Evolutionary conservation across 345 rosid genomes (phyloP).

Genomic region (Tarenaya hassleriana): DNA sequence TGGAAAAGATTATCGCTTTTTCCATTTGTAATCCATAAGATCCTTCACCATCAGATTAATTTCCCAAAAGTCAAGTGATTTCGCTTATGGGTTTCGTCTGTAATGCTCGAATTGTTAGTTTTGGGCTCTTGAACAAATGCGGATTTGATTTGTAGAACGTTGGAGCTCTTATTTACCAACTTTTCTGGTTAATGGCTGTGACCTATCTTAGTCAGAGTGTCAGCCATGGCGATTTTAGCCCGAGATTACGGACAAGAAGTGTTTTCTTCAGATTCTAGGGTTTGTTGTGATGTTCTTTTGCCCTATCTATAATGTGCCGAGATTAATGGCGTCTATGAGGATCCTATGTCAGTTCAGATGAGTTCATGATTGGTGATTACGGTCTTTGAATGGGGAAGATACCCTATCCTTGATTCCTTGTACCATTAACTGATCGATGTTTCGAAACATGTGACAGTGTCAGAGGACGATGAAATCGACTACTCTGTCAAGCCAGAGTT

Average conservation of each 20-base stretch:
- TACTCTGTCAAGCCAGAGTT: conserved; percentile 62
- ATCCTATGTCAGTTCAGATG: neutral
- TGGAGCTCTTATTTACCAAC: neutral
- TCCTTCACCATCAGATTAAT: too few species aligned
- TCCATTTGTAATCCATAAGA: neutral
- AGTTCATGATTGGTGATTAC: neutral
- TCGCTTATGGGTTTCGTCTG: neutral
- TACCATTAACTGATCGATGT: neutral
- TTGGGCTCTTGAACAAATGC: neutral
- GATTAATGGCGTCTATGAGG: neutral
- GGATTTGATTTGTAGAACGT: too few species aligned
- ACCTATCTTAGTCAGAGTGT: neutral
- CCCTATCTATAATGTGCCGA: neutral
- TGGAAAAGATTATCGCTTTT: neutral
- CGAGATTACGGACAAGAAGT: neutral
- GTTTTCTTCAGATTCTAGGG: neutral
- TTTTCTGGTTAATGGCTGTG: neutral
- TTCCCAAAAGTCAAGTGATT: neutral
- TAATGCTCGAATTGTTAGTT: too few species aligned
- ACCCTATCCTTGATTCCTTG: too few species aligned
- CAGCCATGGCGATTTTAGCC: neutral
- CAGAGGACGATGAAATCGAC: conserved; percentile 73
- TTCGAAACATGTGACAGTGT: conserved; percentile 37
- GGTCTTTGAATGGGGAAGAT: neutral
- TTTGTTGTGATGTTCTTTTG: neutral